phyloP scores from a whole-genome alignment of 1,139 yeast genomes.

The Ogataea hybrid region DNA sequence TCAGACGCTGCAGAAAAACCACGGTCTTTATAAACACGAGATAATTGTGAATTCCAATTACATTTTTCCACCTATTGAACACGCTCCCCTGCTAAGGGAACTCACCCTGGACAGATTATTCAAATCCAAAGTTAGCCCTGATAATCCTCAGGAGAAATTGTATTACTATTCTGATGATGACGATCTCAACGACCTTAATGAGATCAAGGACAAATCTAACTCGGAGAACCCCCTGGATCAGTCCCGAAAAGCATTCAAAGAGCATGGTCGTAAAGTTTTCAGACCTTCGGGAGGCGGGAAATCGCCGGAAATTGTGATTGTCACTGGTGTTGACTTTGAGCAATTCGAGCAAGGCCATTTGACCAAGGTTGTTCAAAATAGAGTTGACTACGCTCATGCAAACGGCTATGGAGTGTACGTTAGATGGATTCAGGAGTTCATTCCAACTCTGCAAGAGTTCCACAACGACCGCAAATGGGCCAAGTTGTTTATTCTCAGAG shows the following conservation, averaged over 20 bases:
- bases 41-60: constrained; percentile 49
- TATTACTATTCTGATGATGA: constrained; percentile 50
- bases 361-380: constrained; percentile 69
- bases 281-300: constrained; percentile 35
- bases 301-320: constrained; percentile 70
- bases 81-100: constrained; percentile 57
- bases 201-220: constrained; percentile 27
- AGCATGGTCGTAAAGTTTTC: constrained; percentile 62
- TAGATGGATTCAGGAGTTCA: constrained; percentile 80
- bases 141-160: constrained; percentile 39
- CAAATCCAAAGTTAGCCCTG: constrained; percentile 40
- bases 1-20: constrained; percentile 25
- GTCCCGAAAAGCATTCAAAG: constrained; percentile 58
- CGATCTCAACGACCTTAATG: constrained; percentile 21
- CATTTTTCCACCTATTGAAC: constrained; percentile 68
- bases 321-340: constrained; percentile 78
- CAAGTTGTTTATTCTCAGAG: constrained; percentile 57
- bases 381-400: constrained; percentile 74
- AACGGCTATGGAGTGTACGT: constrained; percentile 78
- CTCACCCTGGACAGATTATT: constrained; percentile 52
- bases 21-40: constrained; percentile 41
- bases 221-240: constrained; percentile 38
- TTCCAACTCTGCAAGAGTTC: constrained; percentile 51
- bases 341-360: constrained; percentile 59
- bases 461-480: constrained; percentile 55